Base-by-base conservation (phyloP, 805 yeast genomes). In the Hanseniaspora occidentalis region DNA sequence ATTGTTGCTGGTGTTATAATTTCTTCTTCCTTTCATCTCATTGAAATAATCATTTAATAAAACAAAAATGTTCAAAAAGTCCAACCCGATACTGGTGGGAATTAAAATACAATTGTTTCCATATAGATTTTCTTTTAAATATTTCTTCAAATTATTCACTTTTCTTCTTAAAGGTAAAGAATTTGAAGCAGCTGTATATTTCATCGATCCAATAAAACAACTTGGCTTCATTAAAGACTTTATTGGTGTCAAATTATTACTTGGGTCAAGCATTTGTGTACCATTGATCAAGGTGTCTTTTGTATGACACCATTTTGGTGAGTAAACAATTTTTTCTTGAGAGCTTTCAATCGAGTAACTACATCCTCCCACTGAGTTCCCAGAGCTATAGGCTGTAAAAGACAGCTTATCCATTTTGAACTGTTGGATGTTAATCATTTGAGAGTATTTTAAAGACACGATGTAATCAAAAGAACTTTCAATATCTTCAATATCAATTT, bases 221-320 rank as follows among this genome's bases (percentile, higher is more conserved):
- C 94, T 79, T 2, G 97, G 95, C 54, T 94, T 68, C 45, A 73
- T 51, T 22, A 88, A 64, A 31, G 73, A 70, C 1, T 83, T 68
- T n/a, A 76, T 61, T 1, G 85, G 77, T 33, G 67, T 73, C 8
- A 29, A n/a, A 19, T 18, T 19, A 33, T 7, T 17, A 9, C 86
- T 85, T 22, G 68, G 65, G 37, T 75, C 74, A 31, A 79, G 54
- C 16, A 83, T 58, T 18, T 69, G 68, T 3, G 92, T 82, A 22
- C 86, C 78, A 46, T 79, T 81, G 39, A 92, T 61, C 49, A 86
- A 86, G 0, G 84, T 71, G 53, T 89, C 97, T 47, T 77, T 77
- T 1, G 96, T 79, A 55, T 92, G 97, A 57, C 88, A 89, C 97
- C 97, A 92, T 35, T 82, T 76, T 2, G 92, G 86, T 0, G 95